Conservation (phyloP, 208 protist genomes). For the Leishmania guyanensis region DNA sequence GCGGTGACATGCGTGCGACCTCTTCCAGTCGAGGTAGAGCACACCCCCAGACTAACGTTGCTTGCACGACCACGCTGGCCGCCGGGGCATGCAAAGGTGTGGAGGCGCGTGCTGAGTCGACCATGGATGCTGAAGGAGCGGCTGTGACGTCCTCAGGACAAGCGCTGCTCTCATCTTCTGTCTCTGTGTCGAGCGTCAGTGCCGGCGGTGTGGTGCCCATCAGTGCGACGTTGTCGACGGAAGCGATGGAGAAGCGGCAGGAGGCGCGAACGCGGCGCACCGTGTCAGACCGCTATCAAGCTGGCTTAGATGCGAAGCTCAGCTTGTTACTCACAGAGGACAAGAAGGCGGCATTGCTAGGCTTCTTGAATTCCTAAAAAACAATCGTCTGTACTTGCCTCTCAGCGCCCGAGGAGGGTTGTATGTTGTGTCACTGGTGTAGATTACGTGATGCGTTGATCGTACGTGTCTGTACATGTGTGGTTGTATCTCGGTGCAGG, state of each 20-base stretch:
- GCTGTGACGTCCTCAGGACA: not conserved
- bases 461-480: not conserved
- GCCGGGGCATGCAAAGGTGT: not conserved
- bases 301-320: conserved; percentile 33
- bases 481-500: not conserved
- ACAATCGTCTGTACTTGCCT: not conserved
- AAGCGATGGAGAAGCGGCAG: conserved; percentile 34
- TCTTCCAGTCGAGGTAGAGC: not conserved
- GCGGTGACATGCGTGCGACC: not conserved
- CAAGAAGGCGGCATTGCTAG: conserved; percentile 35
- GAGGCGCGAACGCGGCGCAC: conserved; percentile 46
- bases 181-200: not conserved
- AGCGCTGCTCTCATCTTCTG: not conserved
- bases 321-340: conserved; percentile 33
- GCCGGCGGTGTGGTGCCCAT: not conserved
- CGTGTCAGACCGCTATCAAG: conserved; percentile 46
- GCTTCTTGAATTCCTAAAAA: conserved; percentile 35
- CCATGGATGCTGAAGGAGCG: not conserved
- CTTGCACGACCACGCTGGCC: not conserved
- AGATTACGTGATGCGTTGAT: not conserved
- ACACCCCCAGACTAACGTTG: not conserved
- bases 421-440: conserved; percentile 1
- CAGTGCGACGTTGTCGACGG: conserved; percentile 8
- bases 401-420: not conserved
- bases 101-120: not conserved